Evolutionary conservation across 768 basidiomycete genomes (phyloP).

Genomic region (Pleurotus sapidus): DNA sequence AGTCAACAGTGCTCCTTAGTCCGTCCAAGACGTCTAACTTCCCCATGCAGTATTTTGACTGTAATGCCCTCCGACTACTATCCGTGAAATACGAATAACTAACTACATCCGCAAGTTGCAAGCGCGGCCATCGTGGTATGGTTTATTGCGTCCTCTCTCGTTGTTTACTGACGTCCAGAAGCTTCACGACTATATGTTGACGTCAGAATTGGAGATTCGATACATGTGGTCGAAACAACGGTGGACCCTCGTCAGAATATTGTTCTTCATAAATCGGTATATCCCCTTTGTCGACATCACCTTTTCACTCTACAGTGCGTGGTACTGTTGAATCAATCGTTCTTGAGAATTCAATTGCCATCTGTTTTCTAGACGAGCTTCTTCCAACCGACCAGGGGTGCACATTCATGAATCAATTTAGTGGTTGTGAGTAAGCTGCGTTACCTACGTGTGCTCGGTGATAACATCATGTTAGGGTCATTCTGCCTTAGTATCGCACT

Average conservation of each 20-base stretch:
- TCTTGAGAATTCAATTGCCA: background rate
- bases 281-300: background rate
- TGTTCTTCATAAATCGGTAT: background rate
- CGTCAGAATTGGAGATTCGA: background rate
- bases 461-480: background rate
- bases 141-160: no score
- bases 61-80: no score
- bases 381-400: background rate
- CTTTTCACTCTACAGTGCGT: constrained; percentile 2
- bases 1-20: no score
- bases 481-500: background rate
- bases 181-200: constrained; percentile 1
- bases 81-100: no score
- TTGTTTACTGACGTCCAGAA: background rate
- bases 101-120: no score
- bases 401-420: background rate
- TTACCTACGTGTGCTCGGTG: no score
- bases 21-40: no score
- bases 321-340: no score
- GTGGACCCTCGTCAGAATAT: background rate
- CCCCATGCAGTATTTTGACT: no score
- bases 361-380: background rate
- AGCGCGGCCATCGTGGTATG: no score
- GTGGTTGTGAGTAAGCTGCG: background rate
- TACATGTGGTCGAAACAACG: background rate